phyloP scores from a whole-genome alignment of 2,329 filamentous ascomycete genomes.

The Ophiostoma angusticollis region DNA sequence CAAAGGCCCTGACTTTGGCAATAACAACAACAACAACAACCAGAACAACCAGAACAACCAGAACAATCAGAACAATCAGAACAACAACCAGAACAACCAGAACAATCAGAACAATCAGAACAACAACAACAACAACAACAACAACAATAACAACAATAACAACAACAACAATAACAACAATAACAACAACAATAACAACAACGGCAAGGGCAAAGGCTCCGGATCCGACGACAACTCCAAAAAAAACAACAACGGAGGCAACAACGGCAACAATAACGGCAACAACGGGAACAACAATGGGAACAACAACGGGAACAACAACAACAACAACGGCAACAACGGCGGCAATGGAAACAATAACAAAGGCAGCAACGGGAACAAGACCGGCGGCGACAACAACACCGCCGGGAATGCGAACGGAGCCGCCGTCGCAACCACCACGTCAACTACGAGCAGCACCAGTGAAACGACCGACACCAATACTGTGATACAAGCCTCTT shows the following conservation, averaged over 20 bases:
- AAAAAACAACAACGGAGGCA: slow-evolving; percentile 4
- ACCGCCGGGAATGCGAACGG: neutral
- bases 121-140: neutral
- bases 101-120: neutral
- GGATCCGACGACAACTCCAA: neutral
- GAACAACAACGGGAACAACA: slow-evolving; percentile 1
- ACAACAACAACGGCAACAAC: neutral
- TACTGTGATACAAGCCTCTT: slow-evolving; percentile 1
- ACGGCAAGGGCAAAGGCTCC: neutral
- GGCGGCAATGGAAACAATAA: slow-evolving; percentile 2
- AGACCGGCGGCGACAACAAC: neutral
- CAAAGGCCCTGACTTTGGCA: neutral
- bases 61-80: slow-evolving; percentile 4
- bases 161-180: neutral
- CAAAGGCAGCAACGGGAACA: neutral
- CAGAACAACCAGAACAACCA: slow-evolving; percentile 7
- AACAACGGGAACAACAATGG: neutral
- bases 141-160: slow-evolving; percentile 4
- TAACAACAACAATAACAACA: slow-evolving; percentile 3
- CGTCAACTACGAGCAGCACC: neutral
- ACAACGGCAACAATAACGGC: slow-evolving; percentile 7
- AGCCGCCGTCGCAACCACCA: neutral
- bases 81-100: neutral
- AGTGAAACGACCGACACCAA: slow-evolving; percentile 3
- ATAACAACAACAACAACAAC: slow-evolving; percentile 6